A percentile compares a stretch with the other conserved stretches of the same genome.
phyloP scores from a whole-genome alignment of 179 eudicot genomes.

The Camellia oleifera region DNA sequence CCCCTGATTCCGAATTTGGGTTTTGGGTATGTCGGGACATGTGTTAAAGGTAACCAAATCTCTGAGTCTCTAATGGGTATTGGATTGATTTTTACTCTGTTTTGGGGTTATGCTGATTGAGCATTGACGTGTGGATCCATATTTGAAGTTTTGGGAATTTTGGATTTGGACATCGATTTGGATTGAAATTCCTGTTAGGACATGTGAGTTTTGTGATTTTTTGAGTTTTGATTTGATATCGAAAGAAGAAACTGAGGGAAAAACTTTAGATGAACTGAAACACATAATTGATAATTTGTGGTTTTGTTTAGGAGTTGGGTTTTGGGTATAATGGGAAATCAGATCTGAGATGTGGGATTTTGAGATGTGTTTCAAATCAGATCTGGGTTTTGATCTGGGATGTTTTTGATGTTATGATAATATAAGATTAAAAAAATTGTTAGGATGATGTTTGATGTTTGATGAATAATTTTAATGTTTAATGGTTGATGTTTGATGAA shows the following conservation, averaged over 20 bases:
- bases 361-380: no score
- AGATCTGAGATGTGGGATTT: not conserved
- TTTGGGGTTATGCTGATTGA: not conserved
- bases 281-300: not conserved
- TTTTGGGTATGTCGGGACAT: not conserved
- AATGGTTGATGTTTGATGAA: no score
- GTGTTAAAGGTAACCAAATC: constrained; percentile 13
- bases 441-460: no score
- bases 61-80: not conserved
- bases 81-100: not conserved
- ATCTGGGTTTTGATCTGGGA: no score
- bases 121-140: not conserved
- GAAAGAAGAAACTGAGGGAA: not conserved
- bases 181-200: not conserved
- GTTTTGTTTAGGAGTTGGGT: not conserved
- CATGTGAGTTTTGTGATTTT: not conserved
- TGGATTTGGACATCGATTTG: not conserved
- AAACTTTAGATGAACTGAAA: not conserved
- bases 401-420: no score
- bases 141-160: no score
- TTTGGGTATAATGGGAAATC: not conserved
- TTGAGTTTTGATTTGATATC: not conserved
- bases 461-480: no score
- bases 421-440: no score
- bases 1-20: constrained; percentile 1